Base-by-base conservation (phyloP, 225 moss, liverwort and hornwort genomes). In the Pseudoscleropodium purum region DNA sequence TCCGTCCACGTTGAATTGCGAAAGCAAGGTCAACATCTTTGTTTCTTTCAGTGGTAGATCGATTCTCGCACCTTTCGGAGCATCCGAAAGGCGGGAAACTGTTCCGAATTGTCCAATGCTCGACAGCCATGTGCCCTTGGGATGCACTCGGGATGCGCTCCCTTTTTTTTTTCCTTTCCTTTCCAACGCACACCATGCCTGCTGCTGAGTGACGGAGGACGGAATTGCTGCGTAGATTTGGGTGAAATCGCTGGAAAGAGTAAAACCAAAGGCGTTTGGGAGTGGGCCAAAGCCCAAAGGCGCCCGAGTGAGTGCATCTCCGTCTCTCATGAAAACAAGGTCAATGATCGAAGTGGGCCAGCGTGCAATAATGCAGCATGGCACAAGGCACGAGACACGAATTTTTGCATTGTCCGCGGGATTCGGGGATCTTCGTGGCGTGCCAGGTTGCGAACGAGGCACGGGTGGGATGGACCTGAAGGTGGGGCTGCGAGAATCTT, bases 351-450 rank as follows among this genome's bases (percentile, higher is more conserved):
- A 20, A 59, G 76, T 85, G 89, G 91, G 86, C 85, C 80, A 88
- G 49, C 8, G 6, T 57, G 47, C 90, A 92, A 90, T 92, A 92
- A 92, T 92, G 91, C 83, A 89, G 91, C 91, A 78, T 39, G 89
- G 87, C 65, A 13, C 83, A 34, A 13, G 26, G 19, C 20, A 15
- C 89, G 13, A 79, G 86, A 30, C 74, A 7, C 45, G 82, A 74
- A 83, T 78, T 36, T 17, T 70, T 23, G 3, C 33, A 11, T 60
- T 43, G 82, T 54, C 54, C n/a, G 76, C 54, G 54, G 78, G 78
- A 62, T 37, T 52, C 77, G 24, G 84, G 63, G 70, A n/a, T 33
- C 19, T 68, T 43, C 82, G 7, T 89, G 74, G 88, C 51, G 6
- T 37, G 74, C 84, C 89, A 87, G 83, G 51, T 30, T 79, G 57